A percentile compares a stretch with the other conserved stretches of the same genome.
These are phyloP conservation scores for Mucor lusitanicus DNA, from an alignment of 371 early-diverging fungal genomes.

Conservation along the genomic window DNA sequence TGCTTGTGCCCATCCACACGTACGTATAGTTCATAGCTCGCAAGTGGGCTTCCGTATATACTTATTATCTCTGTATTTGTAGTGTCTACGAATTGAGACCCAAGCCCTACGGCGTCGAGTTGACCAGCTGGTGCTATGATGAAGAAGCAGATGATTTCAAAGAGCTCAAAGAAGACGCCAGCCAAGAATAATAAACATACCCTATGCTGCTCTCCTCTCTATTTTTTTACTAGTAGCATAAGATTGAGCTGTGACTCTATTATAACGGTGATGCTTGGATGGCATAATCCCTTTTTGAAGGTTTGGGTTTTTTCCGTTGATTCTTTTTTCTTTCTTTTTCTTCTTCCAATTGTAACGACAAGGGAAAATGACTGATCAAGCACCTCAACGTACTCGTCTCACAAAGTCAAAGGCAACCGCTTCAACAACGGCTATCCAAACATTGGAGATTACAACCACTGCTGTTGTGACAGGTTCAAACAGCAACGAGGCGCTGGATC, in stretches of 20 bases:
- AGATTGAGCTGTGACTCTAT: too few relatives aligned
- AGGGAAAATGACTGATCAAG: constrained; percentile 23
- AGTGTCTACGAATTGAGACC: constrained; percentile 52
- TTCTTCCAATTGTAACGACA: not conserved
- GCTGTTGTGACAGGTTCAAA: constrained; percentile 27
- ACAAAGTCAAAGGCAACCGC: constrained; percentile 42
- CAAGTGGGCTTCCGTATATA: too few relatives aligned
- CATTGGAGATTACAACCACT: constrained; percentile 47
- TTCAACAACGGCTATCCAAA: constrained; percentile 45
- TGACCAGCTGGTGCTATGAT: constrained; percentile 43
- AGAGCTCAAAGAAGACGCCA: not conserved
- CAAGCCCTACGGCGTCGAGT: constrained; percentile 77
- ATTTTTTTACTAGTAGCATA: too few relatives aligned
- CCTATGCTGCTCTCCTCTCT: too few relatives aligned
- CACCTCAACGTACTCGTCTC: constrained; percentile 31
- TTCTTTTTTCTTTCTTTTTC: not conserved
- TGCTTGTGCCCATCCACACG: constrained; percentile 57
- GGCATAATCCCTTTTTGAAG: not conserved
- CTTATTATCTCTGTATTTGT: not conserved
- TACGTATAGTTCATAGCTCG: constrained; percentile 14
- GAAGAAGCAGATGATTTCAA: constrained; percentile 46
- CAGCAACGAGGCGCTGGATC: not conserved
- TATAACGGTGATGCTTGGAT: not conserved
- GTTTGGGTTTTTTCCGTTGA: constrained; percentile 7
- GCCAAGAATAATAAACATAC: not conserved